A percentile compares a stretch with the other conserved stretches of the same genome.
Evolutionary conservation across 805 yeast genomes (phyloP).

Genomic region (Nakazawaea anatomiae): DNA sequence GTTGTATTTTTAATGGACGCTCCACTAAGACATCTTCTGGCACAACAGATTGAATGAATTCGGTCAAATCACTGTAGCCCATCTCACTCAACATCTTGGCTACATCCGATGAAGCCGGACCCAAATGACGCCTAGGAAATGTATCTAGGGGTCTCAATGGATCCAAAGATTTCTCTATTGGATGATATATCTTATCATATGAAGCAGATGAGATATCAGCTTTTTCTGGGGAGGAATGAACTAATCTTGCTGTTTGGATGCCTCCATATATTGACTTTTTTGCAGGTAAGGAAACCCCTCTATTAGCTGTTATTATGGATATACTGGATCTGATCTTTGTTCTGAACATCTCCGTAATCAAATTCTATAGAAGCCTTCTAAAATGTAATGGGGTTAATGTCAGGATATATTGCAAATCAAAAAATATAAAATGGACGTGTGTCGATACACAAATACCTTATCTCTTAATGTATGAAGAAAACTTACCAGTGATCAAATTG

Average conservation of each 20-base stretch:
- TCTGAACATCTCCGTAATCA: not conserved
- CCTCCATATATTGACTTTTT: not conserved
- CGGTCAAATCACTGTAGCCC: constrained; percentile 61
- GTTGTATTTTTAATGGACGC: constrained; percentile 62
- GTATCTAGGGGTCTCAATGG: constrained; percentile 51
- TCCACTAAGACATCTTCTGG: constrained; percentile 71
- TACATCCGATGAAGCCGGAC: constrained; percentile 65
- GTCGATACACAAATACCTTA: not conserved
- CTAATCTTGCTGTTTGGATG: not conserved
- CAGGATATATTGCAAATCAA: not conserved
- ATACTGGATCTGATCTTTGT: not conserved
- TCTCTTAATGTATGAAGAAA: not conserved
- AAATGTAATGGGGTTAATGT: not conserved
- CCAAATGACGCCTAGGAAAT: constrained; percentile 86
- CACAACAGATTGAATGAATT: constrained; percentile 66
- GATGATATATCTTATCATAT: constrained; percentile 42
- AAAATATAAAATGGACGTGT: not conserved
- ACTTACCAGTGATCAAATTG: no score
- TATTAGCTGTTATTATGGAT: not conserved
- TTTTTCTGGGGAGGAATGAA: constrained; percentile 15
- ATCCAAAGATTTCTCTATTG: constrained; percentile 18
- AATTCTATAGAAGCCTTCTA: not conserved
- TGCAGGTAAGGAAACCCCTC: not conserved
- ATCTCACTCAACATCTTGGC: constrained; percentile 57
- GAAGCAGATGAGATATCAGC: constrained; percentile 53